Conservation (phyloP, 2,329 filamentous ascomycete genomes). For the Drechslerella coelobrocha region DNA sequence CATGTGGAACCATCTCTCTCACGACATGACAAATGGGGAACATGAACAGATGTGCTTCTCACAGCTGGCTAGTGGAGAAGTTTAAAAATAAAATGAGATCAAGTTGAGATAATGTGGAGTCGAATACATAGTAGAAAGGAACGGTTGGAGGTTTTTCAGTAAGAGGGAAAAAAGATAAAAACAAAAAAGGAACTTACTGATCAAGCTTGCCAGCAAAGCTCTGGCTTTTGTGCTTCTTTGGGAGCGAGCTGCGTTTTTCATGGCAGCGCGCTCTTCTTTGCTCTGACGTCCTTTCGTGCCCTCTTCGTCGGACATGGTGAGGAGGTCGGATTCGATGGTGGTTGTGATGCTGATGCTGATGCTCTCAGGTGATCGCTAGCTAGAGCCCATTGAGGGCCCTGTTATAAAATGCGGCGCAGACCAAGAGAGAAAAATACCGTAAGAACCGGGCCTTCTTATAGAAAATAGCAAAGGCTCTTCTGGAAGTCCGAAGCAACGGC, state of each 20-base stretch:
- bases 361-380: constrained; percentile 45
- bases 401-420: constrained; percentile 50
- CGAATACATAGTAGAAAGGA: not conserved
- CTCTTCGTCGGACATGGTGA: constrained; percentile 49
- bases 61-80: constrained; percentile 4
- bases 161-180: constrained; percentile 1
- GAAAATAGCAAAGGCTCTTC: constrained; percentile 5
- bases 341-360: constrained; percentile 23
- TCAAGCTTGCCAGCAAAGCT: constrained; percentile 33
- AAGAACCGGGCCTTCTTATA: constrained; percentile 13
- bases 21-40: constrained; percentile 42
- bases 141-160: not conserved
- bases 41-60: not conserved
- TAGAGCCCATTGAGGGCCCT: constrained; percentile 49
- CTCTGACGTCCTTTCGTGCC: constrained; percentile 47
- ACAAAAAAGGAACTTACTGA: constrained; percentile 24
- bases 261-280: constrained; percentile 48
- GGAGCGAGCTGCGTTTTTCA: constrained; percentile 48
- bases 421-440: not conserved
- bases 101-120: not conserved
- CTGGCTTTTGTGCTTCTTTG: constrained; percentile 42
- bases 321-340: constrained; percentile 7
- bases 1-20: constrained; percentile 34
- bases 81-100: not conserved
- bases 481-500: constrained; percentile 8